Evolutionary conservation across 768 basidiomycete genomes (phyloP).

Genomic region (Pisolithus orientalis): DNA sequence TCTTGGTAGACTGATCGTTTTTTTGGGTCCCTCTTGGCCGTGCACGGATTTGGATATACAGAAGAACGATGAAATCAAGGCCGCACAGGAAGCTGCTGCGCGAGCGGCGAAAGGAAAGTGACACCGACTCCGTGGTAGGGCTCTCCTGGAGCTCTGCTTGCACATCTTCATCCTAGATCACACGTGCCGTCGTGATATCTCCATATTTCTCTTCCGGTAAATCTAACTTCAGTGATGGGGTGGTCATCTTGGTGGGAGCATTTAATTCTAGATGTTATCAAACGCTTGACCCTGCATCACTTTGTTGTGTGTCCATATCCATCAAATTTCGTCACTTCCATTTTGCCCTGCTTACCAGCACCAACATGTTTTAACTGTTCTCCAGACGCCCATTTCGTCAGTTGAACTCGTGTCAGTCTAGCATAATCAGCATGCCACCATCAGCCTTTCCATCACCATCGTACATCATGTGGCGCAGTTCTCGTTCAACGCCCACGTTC

Average conservation of each 20-base stretch:
- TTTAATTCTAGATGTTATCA: slow-evolving; percentile 7
- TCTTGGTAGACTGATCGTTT: neutral
- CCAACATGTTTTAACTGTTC: no score
- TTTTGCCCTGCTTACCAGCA: no score
- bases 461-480: no score
- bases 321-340: neutral
- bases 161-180: slow-evolving; percentile 1
- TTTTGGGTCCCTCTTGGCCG: no score
- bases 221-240: neutral
- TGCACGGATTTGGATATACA: slow-evolving; percentile 18
- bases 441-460: no score
- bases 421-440: no score
- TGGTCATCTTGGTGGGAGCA: slow-evolving; percentile 10
- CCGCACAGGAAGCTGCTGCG: slow-evolving; percentile 21
- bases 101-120: slow-evolving; percentile 28
- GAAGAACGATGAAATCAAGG: slow-evolving; percentile 53
- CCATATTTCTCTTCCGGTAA: neutral
- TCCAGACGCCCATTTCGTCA: no score
- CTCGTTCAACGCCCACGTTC: no score
- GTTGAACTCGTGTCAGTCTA: no score
- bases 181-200: neutral
- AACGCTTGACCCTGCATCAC: slow-evolving; percentile 2
- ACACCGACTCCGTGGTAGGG: slow-evolving; percentile 18
- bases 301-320: neutral
- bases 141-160: slow-evolving; percentile 9